Percentiles rank a stretch among this genome's conserved stretches.
These are phyloP conservation scores for Copromyces sp. DNA, from an alignment of 495 filamentous ascomycete genomes.

Conservation along the genomic window DNA sequence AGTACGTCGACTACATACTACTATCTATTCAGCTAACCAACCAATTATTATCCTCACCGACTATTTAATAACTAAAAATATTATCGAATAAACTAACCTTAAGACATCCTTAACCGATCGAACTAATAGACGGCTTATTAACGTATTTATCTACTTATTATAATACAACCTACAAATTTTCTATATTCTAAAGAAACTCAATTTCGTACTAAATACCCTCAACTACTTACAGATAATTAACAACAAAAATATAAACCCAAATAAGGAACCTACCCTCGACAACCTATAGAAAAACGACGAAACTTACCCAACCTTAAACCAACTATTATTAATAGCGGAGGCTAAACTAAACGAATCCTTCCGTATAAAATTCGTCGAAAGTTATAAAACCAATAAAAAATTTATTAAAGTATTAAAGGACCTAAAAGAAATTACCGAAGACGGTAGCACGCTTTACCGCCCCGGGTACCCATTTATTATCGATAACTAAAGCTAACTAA, in stretches of 20 bases:
- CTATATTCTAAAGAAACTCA: neutral
- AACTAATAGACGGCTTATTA: neutral
- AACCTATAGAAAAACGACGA: neutral
- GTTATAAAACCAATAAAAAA: neutral
- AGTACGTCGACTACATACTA: neutral
- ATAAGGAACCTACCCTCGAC: neutral
- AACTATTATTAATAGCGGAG: no score
- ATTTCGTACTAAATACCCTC: neutral
- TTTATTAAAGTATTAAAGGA: neutral
- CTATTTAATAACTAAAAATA: neutral
- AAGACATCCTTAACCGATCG: neutral
- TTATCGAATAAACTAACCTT: neutral
- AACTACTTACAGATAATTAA: neutral
- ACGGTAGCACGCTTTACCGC: neutral
- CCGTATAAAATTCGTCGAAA: neutral
- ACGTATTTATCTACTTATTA: neutral
- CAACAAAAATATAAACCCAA: neutral
- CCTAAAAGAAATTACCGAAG: neutral
- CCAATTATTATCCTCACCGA: neutral
- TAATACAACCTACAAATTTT: no score
- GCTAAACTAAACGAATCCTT: no score
- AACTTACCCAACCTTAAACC: no score
- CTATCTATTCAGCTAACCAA: neutral
- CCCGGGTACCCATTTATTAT: neutral
- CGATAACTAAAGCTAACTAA: neutral